phyloP scores from a whole-genome alignment of 371 early-diverging fungal species.

The Rhizopus arrhizus region DNA sequence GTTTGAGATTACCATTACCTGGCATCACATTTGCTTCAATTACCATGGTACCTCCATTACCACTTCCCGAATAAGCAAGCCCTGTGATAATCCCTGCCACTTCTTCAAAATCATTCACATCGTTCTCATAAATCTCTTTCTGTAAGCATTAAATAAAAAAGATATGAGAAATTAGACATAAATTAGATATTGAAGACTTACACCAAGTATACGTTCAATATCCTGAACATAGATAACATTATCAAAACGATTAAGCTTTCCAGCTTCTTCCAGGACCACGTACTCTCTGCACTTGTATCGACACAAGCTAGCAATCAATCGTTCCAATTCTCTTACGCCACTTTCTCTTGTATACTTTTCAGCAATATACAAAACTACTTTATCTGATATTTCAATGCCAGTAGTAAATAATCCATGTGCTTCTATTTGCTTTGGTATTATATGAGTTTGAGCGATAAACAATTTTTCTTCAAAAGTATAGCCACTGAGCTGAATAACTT shows the following conservation, averaged over 20 bases:
- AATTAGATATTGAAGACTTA: constrained; percentile 13
- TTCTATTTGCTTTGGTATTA: constrained; percentile 71
- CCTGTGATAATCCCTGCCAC: constrained; percentile 83
- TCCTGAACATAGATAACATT: constrained; percentile 23
- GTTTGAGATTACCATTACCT: constrained; percentile 68
- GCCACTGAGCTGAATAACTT: constrained; percentile 78
- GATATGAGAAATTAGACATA: not conserved
- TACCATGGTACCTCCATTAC: constrained; percentile 77
- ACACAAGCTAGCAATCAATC: constrained; percentile 76
- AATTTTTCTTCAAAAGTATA: constrained; percentile 85
- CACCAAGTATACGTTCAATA: constrained; percentile 44
- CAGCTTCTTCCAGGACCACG: constrained; percentile 46
- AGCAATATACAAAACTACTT: constrained; percentile 60
- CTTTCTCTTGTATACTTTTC: constrained; percentile 81
- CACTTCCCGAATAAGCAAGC: constrained; percentile 78
- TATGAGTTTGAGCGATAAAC: constrained; percentile 51
- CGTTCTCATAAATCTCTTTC: constrained; percentile 53
- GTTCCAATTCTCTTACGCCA: constrained; percentile 81
- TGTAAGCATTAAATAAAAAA: not conserved
- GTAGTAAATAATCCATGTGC: constrained; percentile 63
- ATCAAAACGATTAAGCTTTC: constrained; percentile 8
- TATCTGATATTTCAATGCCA: constrained; percentile 50
- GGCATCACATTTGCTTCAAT: constrained; percentile 81
- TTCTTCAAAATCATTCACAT: constrained; percentile 60
- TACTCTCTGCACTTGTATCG: constrained; percentile 73